Base-by-base conservation (phyloP, 352 stramenopile genomes). In the Thalassiosira mediterranea region DNA sequence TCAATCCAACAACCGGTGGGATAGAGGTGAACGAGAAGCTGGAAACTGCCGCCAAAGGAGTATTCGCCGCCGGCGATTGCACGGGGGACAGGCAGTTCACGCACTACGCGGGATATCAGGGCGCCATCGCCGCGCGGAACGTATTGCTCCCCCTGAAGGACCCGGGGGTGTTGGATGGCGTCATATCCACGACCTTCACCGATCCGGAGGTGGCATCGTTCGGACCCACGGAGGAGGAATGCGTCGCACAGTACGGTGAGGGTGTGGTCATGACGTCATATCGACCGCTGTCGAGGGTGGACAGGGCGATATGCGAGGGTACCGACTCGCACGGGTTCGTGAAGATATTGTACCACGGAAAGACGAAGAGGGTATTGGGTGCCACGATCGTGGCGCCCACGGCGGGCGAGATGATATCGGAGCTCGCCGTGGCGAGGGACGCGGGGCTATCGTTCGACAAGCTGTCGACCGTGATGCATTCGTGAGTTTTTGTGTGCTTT, bases 41-140 rank as follows among this genome's bases (percentile, higher is more conserved):
- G 10, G 31, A 82, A 51, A 88, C 80, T n/a, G 53, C 49, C 10
- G 63, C 76, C 17, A 81, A 82, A 19, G 61, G 72, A 7, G 67
- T 90, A 21, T 90, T 78, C 72, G 83, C 79, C 3, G 79, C 79
- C 21, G 83, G 83, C 32, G 79, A 90, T 72, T 90, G 83, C 53
- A 88, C 76, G 25, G 83, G 74, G 8, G 76, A 88, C 51, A 53
- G 65, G 29, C 78, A 88, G 68, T 88, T 88, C 29, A 86, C 76
- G 17, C 79, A 89, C 23, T 86, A 83, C 64, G 74, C 77, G 31
- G 80, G 84, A 10, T 89, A 75, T 62, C 84, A 90, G 71, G 84
- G 84, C 5, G 81, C 79, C 7, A 84, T 90, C 61, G 84, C 80
- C 3, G 84, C 84, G 32, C 71, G 84, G 21, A 90, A 90, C 32